These are phyloP conservation scores for Apiotrichum montevideense DNA, from an alignment of 1,284 basidiomycete species.

Conservation along the genomic window DNA sequence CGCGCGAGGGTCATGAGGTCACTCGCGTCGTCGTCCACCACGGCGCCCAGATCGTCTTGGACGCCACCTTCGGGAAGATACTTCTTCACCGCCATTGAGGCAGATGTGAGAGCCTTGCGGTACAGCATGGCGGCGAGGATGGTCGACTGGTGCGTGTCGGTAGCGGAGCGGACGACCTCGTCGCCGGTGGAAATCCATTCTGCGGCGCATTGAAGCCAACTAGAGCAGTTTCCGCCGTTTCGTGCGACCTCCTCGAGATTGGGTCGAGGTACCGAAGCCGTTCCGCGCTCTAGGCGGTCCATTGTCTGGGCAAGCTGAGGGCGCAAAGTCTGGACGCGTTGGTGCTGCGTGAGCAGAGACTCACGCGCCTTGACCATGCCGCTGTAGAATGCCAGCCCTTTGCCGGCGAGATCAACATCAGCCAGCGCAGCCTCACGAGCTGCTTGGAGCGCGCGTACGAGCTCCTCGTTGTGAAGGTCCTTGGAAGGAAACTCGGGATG, in stretches of 20 bases:
- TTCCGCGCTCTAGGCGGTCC: conserved; percentile 4
- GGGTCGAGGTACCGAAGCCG: conserved; percentile 9
- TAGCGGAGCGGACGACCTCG: conserved; percentile 3
- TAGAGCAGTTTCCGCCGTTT: conserved; percentile 4
- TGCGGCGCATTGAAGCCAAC: conserved; percentile 13
- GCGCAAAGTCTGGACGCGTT: conserved; percentile 7
- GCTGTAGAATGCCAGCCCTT: conserved; percentile 25
- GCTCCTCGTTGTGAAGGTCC: conserved; percentile 18
- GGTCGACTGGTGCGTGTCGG: conserved; percentile 11
- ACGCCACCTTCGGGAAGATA: conserved; percentile 8
- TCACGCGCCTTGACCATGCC: conserved; percentile 15
- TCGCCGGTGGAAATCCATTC: conserved; percentile 11
- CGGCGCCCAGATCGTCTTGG: conserved; percentile 6
- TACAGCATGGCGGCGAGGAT: conserved; percentile 19
- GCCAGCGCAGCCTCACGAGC: conserved; percentile 12
- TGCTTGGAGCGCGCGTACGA: conserved; percentile 9
- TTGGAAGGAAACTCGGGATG: conserved; percentile 28
- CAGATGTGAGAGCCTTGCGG: conserved; percentile 8
- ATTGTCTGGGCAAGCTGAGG: conserved; percentile 1
- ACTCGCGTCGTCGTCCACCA: conserved; percentile 14
- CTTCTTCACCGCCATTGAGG: conserved; percentile 10
- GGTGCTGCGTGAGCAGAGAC: conserved; percentile 8
- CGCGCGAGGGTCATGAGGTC: conserved; percentile 8
- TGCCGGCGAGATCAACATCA: conserved; percentile 7
- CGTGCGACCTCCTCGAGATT: conserved; percentile 2